Evolutionary conservation across 2,329 filamentous ascomycete genomes (phyloP), one percentile per base, ranked within the genome.

Genomic region (Aspergillus glaucus): DNA sequence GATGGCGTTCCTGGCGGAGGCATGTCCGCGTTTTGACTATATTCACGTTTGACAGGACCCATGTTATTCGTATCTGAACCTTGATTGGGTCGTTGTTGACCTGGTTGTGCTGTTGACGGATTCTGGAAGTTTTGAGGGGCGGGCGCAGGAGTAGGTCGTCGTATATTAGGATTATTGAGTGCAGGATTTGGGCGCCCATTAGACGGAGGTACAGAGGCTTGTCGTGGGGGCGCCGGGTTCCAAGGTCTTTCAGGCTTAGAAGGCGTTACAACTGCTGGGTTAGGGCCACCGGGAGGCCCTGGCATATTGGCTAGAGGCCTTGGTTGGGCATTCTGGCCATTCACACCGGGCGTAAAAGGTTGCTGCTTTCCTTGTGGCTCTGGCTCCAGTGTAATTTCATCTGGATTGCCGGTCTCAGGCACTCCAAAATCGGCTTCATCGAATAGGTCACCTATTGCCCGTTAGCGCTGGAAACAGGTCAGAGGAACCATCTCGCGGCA

Each of bases 371-470:
- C 52, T 17, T 55, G 50, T 2, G 51, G 49, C 24, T 70, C 69
- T 32, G 64, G 55, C 9, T 71, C 75, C 43, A 91, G 67, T 26
- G 79, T 69, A n/a, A 92, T 77, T 63, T 92, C 88, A 63, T 93
- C 87, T 3, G 87, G 86, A 60, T 90, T 84, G 17, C 79, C 84
- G 24, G 85, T 80, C 53, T 87, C 78, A 8, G 78, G 72, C 6
- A 86, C 84, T 44, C 79, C 82, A 62, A 91, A 89, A 64, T 90
- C 87, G 45, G 80, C 84, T 67, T 88, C 85, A 59, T 89, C 86
- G 62, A 90, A 85, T 51, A 88, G 81, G 76, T 78, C 69, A 64
- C 72, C 72, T 70, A 41, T 26, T 12, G 22, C 14, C 10, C 2
- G 43, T 66, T 55, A 67, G 59, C 22, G 14, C 10, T 21, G 17